Base-by-base conservation (phyloP, 139 green algal species). In the Chlamydomonas applanata region DNA sequence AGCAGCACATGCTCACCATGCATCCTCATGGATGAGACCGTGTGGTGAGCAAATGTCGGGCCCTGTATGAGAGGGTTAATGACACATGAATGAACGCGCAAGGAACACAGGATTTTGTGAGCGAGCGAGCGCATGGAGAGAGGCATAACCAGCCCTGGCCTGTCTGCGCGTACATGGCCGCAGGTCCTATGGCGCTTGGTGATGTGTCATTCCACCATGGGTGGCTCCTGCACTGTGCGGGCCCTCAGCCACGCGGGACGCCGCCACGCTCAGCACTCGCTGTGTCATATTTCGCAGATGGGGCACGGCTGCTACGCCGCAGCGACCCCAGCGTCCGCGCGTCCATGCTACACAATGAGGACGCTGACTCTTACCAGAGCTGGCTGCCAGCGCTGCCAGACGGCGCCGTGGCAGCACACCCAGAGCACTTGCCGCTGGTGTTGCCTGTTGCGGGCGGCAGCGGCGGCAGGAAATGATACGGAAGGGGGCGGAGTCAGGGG, bases 151-250 rank as follows among this genome's bases (percentile, higher is more conserved):
- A n/a, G 20, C 20, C 13, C 19, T 65, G 57, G 57, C 7, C n/a
- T 65, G 54, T 65, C 3, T 61, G 27, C 44, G 9, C 29, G 5
- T 29, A 13, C 61, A 36, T 20, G n/a, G 14, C 25, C 27, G 32
- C 71, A 87, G 82, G 83, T 9, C 25, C 63, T 0, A 88, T 91
- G 81, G 71, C 71, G 45, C 24, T 88, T 16, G 86, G 89, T 14
- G 89, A 91, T 68, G 81, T 88, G 25, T 84, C 71, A 30, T 87
- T 72, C 70, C 89, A 93, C 69, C 75, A 88, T 40, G 89, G 89
- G 36, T 93, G 85, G 86, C 81, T 69, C 11, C 79, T 93, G 64
- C 89, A 91, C 79, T 81, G 59, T 33, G 85, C 86, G 17, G 73
- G 77, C 9, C 74, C 73, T 29, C 86, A 90, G 83, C 82, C 83